Percentiles rank a stretch among this genome's conserved stretches.
Evolutionary conservation across 257 asterid species (phyloP).

Genomic region (Rubia yunnanensis): DNA sequence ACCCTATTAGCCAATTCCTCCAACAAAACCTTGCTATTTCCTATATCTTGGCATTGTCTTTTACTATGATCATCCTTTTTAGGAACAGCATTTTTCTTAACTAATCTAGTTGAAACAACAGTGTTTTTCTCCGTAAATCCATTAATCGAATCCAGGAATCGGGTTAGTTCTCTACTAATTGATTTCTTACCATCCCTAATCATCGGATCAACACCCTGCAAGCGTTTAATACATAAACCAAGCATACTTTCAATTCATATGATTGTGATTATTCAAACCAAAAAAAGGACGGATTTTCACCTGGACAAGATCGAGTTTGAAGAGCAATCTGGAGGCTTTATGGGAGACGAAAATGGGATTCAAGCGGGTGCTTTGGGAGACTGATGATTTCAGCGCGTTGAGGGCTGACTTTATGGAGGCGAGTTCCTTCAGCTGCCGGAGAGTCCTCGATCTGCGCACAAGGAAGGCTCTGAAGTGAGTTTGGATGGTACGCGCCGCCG

Average conservation of each 20-base stretch:
- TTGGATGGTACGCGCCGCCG: conserved; percentile 76
- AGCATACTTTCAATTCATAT: not conserved
- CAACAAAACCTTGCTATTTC: conserved; percentile 28
- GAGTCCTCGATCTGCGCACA: conserved; percentile 71
- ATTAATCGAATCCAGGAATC: conserved; percentile 45
- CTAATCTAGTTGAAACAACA: conserved; percentile 26
- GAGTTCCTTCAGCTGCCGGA: conserved; percentile 65
- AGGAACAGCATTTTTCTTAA: conserved; percentile 25
- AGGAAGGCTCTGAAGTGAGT: conserved; percentile 70
- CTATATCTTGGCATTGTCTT: conserved; percentile 14
- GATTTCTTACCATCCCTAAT: conserved; percentile 66
- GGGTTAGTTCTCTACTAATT: conserved; percentile 41
- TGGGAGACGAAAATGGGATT: conserved; percentile 33
- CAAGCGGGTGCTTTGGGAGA: conserved; percentile 30
- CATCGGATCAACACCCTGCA: conserved; percentile 83
- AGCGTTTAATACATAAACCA: not conserved
- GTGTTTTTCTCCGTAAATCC: conserved; percentile 26
- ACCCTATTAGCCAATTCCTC: conserved; percentile 39
- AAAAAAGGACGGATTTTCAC: conserved; percentile 19
- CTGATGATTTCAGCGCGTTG: conserved; percentile 41
- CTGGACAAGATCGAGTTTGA: conserved; percentile 56
- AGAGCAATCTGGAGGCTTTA: conserved; percentile 42
- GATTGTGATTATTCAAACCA: not conserved
- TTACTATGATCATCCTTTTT: conserved; percentile 18
- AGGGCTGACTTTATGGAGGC: conserved; percentile 58